Conservation (phyloP, 2,329 filamentous ascomycete genomes). For the Exophiala sp. region DNA sequence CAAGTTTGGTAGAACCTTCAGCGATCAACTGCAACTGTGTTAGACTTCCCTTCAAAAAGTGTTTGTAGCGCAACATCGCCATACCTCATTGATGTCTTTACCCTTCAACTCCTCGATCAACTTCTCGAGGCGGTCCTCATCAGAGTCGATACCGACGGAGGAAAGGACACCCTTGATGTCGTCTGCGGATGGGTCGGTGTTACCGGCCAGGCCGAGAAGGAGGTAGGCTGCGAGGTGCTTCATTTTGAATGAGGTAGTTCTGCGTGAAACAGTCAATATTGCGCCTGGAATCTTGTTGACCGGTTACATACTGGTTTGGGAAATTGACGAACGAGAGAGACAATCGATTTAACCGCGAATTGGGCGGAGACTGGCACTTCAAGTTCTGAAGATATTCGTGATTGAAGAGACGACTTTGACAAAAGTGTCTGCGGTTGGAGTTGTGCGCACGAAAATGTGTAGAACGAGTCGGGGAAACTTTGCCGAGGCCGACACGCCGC, state of each 20-base stretch:
- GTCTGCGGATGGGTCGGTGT: slow-evolving; percentile 76
- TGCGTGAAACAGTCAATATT: slow-evolving; percentile 5
- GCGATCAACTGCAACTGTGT: slow-evolving; percentile 70
- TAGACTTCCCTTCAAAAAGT: slow-evolving; percentile 24
- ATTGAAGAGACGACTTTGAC: slow-evolving; percentile 23
- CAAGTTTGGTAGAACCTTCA: slow-evolving; percentile 87
- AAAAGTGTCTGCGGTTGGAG: slow-evolving; percentile 4
- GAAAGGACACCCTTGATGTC: slow-evolving; percentile 88
- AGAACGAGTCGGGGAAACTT: slow-evolving; percentile 17
- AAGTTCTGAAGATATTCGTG: slow-evolving; percentile 62
- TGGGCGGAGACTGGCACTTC: slow-evolving; percentile 99
- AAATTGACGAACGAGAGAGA: slow-evolving; percentile 53
- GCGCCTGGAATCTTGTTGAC: neutral
- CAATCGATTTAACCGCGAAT: slow-evolving; percentile 99
- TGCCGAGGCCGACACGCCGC: slow-evolving; percentile 8
- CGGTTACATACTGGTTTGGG: slow-evolving; percentile 19
- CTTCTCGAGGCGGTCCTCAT: slow-evolving; percentile 83
- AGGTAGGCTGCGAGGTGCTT: slow-evolving; percentile 99
- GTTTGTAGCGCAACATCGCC: slow-evolving; percentile 15
- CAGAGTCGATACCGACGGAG: slow-evolving; percentile 90
- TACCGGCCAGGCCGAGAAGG: slow-evolving; percentile 90
- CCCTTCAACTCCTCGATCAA: slow-evolving; percentile 73
- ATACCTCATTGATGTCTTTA: slow-evolving; percentile 78
- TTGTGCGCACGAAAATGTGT: slow-evolving; percentile 29
- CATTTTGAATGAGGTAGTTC: slow-evolving; percentile 70